Base-by-base conservation (phyloP, 768 basidiomycete species). In the Mycena venus region DNA sequence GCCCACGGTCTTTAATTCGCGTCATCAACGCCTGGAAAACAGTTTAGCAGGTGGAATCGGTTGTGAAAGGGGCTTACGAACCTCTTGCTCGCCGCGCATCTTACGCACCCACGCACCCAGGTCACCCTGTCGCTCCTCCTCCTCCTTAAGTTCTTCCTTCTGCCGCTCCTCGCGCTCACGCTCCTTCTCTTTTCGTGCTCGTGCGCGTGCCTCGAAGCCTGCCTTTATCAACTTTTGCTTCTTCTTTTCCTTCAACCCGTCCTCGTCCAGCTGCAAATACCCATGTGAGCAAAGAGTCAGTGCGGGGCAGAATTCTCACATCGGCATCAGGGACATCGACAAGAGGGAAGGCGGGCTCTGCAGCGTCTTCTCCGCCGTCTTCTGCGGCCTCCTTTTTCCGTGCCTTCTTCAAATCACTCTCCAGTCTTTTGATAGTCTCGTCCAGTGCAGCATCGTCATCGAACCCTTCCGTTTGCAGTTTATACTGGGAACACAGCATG, bases 181-280 rank as follows among this genome's bases (percentile, higher is more conserved):
- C 78, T 96, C 94, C 78, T 98, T 98, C 83, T 99, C 98, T 32
- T 92, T 91, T 77, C 94, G 90, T 0, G 91, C 91, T 1, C 96
- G 92, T 38, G 92, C 90, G 25, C 98, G 93, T 0, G 97, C 96
- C 70, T 99, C 98, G 82, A 93, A 97, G 1, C 95, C 96, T 0
- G 97, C 96, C 82, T 98, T 99, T 85, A 97, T 86, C 36, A 99
- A 88, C 76, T 92, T 94, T 81, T 99, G 98, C 79, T 94, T 95
- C 79, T 92, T 93, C 86, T 99, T 99, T 83, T 99, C 98, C 81
- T 95, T 99, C 40, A 99, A 81, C 29, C 92, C 89, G 47, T 98
- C 97, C 79, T 99, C 97, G 78, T 96, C 95, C 10, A 96, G 88
- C 94, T 96, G 71, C 21, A 27, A 4, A 67, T 40, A 7, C 49